These are phyloP conservation scores for Amylostereum areolatum DNA, from an alignment of 1,284 basidiomycete genomes.

Conservation along the genomic window DNA sequence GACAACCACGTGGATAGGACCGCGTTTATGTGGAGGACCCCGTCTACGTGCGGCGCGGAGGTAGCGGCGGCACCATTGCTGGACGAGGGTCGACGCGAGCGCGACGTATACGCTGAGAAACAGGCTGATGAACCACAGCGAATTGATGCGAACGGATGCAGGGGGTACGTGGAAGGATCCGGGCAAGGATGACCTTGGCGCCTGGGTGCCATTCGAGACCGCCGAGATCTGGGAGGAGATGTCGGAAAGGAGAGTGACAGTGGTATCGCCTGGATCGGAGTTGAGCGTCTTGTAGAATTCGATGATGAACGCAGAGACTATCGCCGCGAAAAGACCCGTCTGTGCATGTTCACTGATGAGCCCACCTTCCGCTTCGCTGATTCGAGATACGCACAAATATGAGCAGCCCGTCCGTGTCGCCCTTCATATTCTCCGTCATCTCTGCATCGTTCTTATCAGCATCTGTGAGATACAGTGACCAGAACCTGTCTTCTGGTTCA, in stretches of 20 bases:
- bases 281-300: slow-evolving; percentile 32
- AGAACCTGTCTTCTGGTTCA: slow-evolving; percentile 4
- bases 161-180: slow-evolving; percentile 9
- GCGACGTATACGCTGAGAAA: slow-evolving; percentile 16
- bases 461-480: slow-evolving; percentile 9
- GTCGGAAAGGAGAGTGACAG: slow-evolving; percentile 25
- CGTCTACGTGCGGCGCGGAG: slow-evolving; percentile 24
- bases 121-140: slow-evolving; percentile 27
- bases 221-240: slow-evolving; percentile 13
- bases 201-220: not conserved
- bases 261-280: slow-evolving; percentile 25
- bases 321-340: slow-evolving; percentile 40
- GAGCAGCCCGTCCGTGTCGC: slow-evolving; percentile 9
- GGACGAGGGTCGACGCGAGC: slow-evolving; percentile 16
- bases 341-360: not conserved
- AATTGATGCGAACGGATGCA: slow-evolving; percentile 23
- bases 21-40: slow-evolving; percentile 1
- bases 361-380: too few relatives aligned
- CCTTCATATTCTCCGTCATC: slow-evolving; percentile 8
- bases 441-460: slow-evolving; percentile 4
- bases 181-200: not conserved
- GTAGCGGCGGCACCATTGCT: slow-evolving; percentile 19
- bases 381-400: slow-evolving; percentile 9
- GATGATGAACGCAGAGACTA: slow-evolving; percentile 37
- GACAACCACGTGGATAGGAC: slow-evolving; percentile 5